Conservation (phyloP, 352 stramenopile genomes). For the Phytophthora boehmeriae region DNA sequence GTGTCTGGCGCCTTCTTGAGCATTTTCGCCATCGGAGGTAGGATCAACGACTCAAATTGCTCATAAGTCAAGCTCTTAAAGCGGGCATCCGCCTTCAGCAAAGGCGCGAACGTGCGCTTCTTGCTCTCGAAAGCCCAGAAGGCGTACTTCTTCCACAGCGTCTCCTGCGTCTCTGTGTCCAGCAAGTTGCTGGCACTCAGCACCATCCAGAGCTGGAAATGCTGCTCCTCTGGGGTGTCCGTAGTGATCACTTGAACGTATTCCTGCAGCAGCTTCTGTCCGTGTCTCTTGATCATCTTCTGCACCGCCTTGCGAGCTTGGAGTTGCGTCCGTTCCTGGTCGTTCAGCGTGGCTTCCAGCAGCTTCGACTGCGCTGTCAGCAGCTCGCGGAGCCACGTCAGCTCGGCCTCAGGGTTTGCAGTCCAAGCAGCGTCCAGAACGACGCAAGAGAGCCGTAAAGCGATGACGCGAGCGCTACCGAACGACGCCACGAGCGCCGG, state of each 20-base stretch:
- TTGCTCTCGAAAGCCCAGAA: slow-evolving; percentile 86
- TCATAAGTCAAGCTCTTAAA: slow-evolving; percentile 59
- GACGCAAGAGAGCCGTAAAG: slow-evolving; percentile 60
- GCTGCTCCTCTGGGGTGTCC: slow-evolving; percentile 44
- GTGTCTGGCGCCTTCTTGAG: slow-evolving; percentile 87
- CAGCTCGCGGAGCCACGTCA: slow-evolving; percentile 55
- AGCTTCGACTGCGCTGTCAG: slow-evolving; percentile 51
- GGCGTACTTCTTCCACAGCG: slow-evolving; percentile 60
- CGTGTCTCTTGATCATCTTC: slow-evolving; percentile 52
- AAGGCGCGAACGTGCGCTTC: slow-evolving; percentile 42
- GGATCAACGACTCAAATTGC: slow-evolving; percentile 70
- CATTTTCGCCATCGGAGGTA: slow-evolving; percentile 72
- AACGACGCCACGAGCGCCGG: slow-evolving; percentile 60
- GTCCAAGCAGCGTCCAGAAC: slow-evolving; percentile 48
- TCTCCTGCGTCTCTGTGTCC: slow-evolving; percentile 37
- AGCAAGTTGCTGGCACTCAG: slow-evolving; percentile 45
- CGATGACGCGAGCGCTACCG: slow-evolving; percentile 52
- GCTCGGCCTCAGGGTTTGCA: slow-evolving; percentile 7
- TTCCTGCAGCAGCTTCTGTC: slow-evolving; percentile 36
- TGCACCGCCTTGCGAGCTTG: slow-evolving; percentile 49
- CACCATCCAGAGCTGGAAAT: slow-evolving; percentile 70
- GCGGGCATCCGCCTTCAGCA: slow-evolving; percentile 47
- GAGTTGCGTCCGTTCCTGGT: slow-evolving; percentile 50
- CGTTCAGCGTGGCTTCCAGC: slow-evolving; percentile 60
- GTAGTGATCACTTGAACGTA: slow-evolving; percentile 45